Conservation (phyloP, 768 basidiomycete species). For the Imleria badia region DNA sequence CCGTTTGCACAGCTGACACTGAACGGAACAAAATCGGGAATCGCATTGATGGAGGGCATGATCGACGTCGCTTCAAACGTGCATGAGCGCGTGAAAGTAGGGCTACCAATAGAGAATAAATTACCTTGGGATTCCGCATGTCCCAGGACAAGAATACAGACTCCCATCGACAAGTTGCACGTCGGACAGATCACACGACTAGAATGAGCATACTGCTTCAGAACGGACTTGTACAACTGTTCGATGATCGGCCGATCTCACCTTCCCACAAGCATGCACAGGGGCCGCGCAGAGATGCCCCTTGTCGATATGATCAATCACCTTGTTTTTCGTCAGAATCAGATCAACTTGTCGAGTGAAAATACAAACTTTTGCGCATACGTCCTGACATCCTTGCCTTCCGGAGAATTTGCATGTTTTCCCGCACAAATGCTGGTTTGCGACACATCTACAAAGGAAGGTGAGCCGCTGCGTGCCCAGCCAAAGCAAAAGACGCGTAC, state of each 20-base stretch:
- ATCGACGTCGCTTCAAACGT: slow-evolving; percentile 38
- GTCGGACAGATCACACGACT: slow-evolving; percentile 44
- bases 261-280: slow-evolving; percentile 57
- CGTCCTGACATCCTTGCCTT: slow-evolving; percentile 49
- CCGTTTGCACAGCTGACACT: slow-evolving; percentile 55
- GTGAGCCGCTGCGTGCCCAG: background rate
- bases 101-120: background rate
- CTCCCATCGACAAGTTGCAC: slow-evolving; percentile 31
- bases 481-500: slow-evolving; percentile 31
- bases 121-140: slow-evolving; percentile 46
- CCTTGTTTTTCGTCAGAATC: slow-evolving; percentile 32
- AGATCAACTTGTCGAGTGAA: background rate
- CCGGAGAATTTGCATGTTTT: slow-evolving; percentile 45
- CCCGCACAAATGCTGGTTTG: slow-evolving; percentile 56
- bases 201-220: background rate
- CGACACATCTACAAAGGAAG: slow-evolving; percentile 44
- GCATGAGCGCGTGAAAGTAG: background rate
- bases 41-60: slow-evolving; percentile 49
- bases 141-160: slow-evolving; percentile 40
- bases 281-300: slow-evolving; percentile 55
- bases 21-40: slow-evolving; percentile 57
- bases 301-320: slow-evolving; percentile 42
- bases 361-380: slow-evolving; percentile 50
- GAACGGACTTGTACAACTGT: background rate
- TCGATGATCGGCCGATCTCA: slow-evolving; percentile 10